These are phyloP conservation scores for Nemania sp. DNA, from an alignment of 2,329 filamentous ascomycete genomes.

Conservation along the genomic window DNA sequence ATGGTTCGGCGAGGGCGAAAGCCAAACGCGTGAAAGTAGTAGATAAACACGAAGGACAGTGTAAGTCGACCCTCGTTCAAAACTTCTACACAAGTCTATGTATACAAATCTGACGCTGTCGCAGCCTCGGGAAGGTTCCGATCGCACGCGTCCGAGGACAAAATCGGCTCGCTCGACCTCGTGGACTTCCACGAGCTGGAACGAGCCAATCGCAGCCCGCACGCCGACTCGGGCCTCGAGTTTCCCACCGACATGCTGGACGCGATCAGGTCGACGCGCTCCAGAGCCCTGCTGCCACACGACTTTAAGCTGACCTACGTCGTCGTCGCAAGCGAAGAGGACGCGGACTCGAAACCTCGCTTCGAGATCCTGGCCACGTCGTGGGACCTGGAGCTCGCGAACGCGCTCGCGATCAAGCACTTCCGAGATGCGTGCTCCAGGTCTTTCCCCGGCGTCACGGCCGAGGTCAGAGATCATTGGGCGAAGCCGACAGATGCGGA, in stretches of 20 bases:
- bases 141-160: not conserved
- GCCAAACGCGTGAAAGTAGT: not conserved
- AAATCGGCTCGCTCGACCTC: not conserved
- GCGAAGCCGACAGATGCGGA: not conserved
- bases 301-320: not conserved
- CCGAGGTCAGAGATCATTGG: not conserved
- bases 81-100: too few relatives aligned
- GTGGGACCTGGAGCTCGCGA: constrained; percentile 4
- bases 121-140: not conserved
- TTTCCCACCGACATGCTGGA: constrained; percentile 1
- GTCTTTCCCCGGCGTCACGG: not conserved
- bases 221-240: constrained; percentile 1
- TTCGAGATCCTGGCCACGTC: constrained; percentile 4
- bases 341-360: not conserved
- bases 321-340: not conserved
- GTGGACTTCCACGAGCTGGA: not conserved
- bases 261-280: constrained; percentile 1
- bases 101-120: not conserved
- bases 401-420: constrained; percentile 2
- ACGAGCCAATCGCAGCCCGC: not conserved
- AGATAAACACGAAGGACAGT: not conserved
- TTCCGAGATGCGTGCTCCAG: constrained; percentile 6
- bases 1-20: not conserved
- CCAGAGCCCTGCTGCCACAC: not conserved
- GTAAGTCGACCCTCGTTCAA: not conserved